Evolutionary conservation across 208 protist species (phyloP), one percentile per base, ranked within the genome.

Genomic region (Leishmania tropica): DNA sequence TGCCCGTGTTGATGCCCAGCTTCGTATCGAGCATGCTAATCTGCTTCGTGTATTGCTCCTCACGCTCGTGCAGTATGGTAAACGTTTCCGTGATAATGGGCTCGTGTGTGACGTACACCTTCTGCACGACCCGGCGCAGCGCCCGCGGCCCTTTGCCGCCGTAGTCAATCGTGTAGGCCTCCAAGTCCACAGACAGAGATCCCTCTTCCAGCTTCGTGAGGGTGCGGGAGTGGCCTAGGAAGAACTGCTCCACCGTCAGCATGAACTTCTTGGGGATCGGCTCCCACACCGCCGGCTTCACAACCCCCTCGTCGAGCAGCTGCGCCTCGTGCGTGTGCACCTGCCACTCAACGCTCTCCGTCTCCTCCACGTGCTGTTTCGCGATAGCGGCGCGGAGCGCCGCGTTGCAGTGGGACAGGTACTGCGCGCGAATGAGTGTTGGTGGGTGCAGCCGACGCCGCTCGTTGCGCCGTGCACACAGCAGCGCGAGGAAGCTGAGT

Each of bases 261-360:
- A 92, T 85, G 82, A 90, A 91, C 86, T 94, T 95, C 65, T 76
- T 76, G 45, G 89, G 90, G 68, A 97, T 81, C 17, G 88, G 54
- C 76, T 97, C 95, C 93, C 95, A 97, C 60, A 79, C 83, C 42
- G 93, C 89, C 10, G 90, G 93, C 87, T 92, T 91, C 79, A 96
- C 89, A 42, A 97, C 90, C 40, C 90, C 91, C 62, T 96, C 92
- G 5, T 94, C 89, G n/a, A 96, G 88, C 84, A 92, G 80, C 84
- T 93, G 88, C 19, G 89, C 91, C 8, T 91, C 83, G 79, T 84
- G 84, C 45, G 89, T 90, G 86, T 92, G 90, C 42, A 96, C 88
- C 71, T 97, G 93, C 95, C 95, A 97, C 68, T 90, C 86, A 0
- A 97, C 95, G 74, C 76, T 83, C 71, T 85, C 82, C 60, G 87